Conservation (phyloP, 108 stramenopile species). For the Conticribra weissflogii region DNA sequence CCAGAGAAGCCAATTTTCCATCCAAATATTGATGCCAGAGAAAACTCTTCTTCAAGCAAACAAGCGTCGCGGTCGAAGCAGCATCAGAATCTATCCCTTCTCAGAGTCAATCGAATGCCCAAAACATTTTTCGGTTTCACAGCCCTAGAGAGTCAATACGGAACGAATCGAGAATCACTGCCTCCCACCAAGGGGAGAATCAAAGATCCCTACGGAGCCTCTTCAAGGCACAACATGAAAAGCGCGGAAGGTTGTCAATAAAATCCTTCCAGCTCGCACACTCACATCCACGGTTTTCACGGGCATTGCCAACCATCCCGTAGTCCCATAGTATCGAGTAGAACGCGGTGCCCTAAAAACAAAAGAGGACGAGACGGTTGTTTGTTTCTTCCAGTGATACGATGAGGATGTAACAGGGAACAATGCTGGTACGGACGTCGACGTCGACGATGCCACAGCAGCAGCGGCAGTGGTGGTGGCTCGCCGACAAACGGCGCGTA, state of each 20-base stretch:
- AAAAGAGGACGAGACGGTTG: not conserved
- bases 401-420: not conserved
- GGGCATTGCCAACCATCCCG: slow-evolving; percentile 51
- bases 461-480: not conserved
- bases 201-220: not conserved
- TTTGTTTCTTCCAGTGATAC: not conserved
- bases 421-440: not conserved
- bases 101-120: too few species aligned
- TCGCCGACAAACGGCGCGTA: not conserved
- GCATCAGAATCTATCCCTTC: too few species aligned
- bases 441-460: not conserved
- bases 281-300: slow-evolving; percentile 79
- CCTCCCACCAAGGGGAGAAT: too few species aligned
- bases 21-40: too few species aligned
- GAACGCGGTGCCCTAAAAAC: not conserved
- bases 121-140: too few species aligned
- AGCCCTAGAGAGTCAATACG: too few species aligned
- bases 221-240: not conserved
- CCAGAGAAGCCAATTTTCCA: too few species aligned
- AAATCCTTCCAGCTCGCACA: too few species aligned
- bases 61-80: too few species aligned
- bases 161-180: too few species aligned
- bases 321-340: slow-evolving; percentile 5
- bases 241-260: not conserved
- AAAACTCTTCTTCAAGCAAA: too few species aligned